Evolutionary conservation across 176 grass and related monocot genomes (phyloP), one percentile per base, ranked within the genome.

Genomic region (Zoysia pacifica): DNA sequence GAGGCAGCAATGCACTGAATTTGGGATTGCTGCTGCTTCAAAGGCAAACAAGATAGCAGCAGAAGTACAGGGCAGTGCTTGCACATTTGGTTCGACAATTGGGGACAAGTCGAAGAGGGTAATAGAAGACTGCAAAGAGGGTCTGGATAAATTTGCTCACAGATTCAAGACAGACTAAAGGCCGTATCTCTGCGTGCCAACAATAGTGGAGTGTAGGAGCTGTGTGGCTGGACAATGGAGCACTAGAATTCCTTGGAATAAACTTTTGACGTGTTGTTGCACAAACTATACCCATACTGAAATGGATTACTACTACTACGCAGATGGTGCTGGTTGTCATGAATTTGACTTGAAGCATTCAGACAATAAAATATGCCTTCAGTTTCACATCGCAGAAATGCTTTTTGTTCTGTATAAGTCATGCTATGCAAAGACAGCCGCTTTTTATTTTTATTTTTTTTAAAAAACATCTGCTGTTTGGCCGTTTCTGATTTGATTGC

Each of bases 91-190:
- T 39, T 84, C 62, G 0, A 77, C 73, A 2, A 4, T 86, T 6
- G 72, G 38, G 2, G 83, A 86, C 11, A 88, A 69, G 61, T 79
- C 75, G 4, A 91, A 77, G 68, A 81, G 78, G 87, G 70, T 94
- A 11, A 75, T 77, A 12, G 95, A 89, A 54, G 90, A 98, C 67
- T 98, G 95, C 68, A 94, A 89, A 83, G 84, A 82, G 19, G 81
- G 95, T 11, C 42, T 98, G 71, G 90, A 85, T 48, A 98, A 89
- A 83, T 79, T 98, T 74, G 70, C 69, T 14, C 92, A 94, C 41
- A 94, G 89, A 81, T 90, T 92, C 84, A 98, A 91, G 86, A 67
- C 73, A 48, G 84, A 87, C 67, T 83, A 85, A 20, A n/a, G 1
- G 46, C 42, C 7, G 51, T 14, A n/a, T 68, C 35, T 75, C 15